phyloP scores from a whole-genome alignment of 495 filamentous ascomycete genomes.

The Massariosphaeria phaeospora region DNA sequence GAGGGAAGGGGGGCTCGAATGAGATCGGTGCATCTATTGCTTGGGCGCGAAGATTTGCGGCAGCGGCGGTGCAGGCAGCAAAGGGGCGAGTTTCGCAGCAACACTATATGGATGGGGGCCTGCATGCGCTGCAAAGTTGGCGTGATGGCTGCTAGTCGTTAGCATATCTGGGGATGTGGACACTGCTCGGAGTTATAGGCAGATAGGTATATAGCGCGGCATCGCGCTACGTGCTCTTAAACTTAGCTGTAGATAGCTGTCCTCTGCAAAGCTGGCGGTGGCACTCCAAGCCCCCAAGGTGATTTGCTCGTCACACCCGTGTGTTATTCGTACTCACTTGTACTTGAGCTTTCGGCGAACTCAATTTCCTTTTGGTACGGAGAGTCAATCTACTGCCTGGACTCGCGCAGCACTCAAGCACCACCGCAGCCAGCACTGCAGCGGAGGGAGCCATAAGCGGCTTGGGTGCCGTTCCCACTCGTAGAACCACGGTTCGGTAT shows the following conservation, averaged over 20 bases:
- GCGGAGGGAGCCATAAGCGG: slow-evolving; percentile 3
- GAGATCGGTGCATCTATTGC: not conserved
- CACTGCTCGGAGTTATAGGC: too few relatives aligned
- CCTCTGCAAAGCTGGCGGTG: slow-evolving; percentile 15
- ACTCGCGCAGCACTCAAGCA: too few relatives aligned
- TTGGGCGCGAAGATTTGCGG: not conserved
- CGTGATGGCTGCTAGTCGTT: not conserved
- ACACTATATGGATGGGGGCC: too few relatives aligned
- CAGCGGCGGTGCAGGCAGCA: not conserved
- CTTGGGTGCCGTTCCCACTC: not conserved
- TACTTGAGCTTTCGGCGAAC: too few relatives aligned
- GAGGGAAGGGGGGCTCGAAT: not conserved
- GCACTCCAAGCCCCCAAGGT: slow-evolving; percentile 6
- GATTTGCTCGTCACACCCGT: slow-evolving; percentile 14
- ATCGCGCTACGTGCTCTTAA: too few relatives aligned
- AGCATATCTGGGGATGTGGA: too few relatives aligned
- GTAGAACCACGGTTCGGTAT: slow-evolving; percentile 7
- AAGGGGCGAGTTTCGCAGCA: too few relatives aligned
- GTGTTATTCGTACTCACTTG: not conserved
- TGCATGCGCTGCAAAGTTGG: not conserved
- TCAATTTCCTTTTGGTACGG: too few relatives aligned
- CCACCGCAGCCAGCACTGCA: not conserved
- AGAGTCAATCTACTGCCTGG: too few relatives aligned
- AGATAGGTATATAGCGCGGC: too few relatives aligned
- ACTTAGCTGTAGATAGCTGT: slow-evolving; percentile 4